Evolutionary conservation across 2,329 filamentous ascomycete species (phyloP).

Genomic region (Aspergillus chevalieri): DNA sequence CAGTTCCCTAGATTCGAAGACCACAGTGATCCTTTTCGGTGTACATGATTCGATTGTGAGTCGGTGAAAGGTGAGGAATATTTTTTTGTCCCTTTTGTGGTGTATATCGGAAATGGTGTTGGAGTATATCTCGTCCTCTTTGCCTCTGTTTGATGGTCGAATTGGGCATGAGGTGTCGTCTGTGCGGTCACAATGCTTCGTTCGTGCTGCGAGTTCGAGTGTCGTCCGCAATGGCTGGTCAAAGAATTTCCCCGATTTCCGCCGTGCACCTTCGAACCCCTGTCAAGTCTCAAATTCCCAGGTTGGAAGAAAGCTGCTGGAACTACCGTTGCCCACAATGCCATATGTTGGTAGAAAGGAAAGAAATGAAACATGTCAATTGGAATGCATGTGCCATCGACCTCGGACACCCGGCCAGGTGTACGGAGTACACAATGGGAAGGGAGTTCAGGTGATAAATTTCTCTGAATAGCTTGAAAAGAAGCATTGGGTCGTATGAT

Average conservation of each 20-base stretch:
- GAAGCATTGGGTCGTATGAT: too few relatives aligned
- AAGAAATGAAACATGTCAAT: too few relatives aligned
- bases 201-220: background rate
- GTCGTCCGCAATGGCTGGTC: slow-evolving; percentile 7
- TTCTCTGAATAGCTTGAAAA: too few relatives aligned
- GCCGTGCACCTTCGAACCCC: background rate
- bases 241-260: background rate
- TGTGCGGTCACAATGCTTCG: background rate
- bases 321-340: background rate
- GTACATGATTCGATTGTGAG: slow-evolving; percentile 22
- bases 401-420: too few relatives aligned
- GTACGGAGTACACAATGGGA: too few relatives aligned
- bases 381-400: too few relatives aligned
- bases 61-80: slow-evolving; percentile 17
- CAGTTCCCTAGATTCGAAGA: slow-evolving; percentile 15
- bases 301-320: background rate
- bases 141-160: background rate
- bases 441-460: too few relatives aligned
- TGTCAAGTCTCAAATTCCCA: background rate
- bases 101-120: background rate
- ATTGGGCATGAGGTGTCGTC: background rate
- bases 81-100: background rate
- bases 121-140: background rate
- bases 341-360: background rate
- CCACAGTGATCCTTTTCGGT: slow-evolving; percentile 12